phyloP scores from a whole-genome alignment of 768 basidiomycete species.

The Pleurotus platypus region DNA sequence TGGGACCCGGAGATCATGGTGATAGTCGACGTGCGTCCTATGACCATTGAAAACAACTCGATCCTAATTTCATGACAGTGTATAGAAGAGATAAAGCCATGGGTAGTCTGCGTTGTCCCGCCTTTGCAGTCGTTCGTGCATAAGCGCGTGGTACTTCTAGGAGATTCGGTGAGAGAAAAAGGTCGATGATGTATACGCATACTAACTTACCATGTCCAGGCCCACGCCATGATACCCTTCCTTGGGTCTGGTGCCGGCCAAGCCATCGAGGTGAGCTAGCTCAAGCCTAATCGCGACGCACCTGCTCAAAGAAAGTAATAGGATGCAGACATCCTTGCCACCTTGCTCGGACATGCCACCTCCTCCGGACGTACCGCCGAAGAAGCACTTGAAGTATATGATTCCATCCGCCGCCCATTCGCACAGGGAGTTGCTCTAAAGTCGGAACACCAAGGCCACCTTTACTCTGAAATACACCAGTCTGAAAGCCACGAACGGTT shows the following conservation, averaged over 20 bases:
- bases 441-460: not conserved
- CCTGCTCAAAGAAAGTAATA: not conserved
- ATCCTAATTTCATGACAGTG: not conserved
- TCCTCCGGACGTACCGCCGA: not conserved
- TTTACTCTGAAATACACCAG: not conserved
- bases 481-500: not conserved
- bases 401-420: not conserved
- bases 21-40: not conserved
- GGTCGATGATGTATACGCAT: not conserved
- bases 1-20: conserved; percentile 1
- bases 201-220: not conserved
- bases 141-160: not conserved
- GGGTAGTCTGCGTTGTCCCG: not conserved
- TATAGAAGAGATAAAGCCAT: not conserved
- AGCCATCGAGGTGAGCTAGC: not conserved
- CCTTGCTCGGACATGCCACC: not conserved
- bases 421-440: not conserved
- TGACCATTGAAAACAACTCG: not conserved
- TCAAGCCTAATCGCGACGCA: not conserved
- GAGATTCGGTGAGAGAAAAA: not conserved
- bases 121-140: not conserved
- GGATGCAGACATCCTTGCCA: not conserved
- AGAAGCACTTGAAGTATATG: not conserved
- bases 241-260: conserved; percentile 4
- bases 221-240: conserved; percentile 3